Evolutionary conservation across 345 rosid genomes (phyloP), one percentile per base, ranked within the genome.

Genomic region (Adansonia digitata): DNA sequence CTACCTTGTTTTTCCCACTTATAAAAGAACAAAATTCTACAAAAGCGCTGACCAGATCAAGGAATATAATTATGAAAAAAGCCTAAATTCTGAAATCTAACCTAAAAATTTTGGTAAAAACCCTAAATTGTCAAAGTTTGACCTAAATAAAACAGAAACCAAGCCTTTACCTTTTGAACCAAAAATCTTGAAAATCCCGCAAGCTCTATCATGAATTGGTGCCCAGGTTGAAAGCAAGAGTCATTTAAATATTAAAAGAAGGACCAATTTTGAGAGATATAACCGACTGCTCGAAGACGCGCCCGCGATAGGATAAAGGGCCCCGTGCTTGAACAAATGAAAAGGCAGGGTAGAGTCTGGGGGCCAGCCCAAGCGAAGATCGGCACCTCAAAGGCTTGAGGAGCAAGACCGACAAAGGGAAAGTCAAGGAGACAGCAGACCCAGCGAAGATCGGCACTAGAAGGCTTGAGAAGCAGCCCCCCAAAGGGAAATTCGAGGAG

Each of bases 131-230:
- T 52, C 60, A 66, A 67, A 59, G 12, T 59, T 60, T 77, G 80
- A 81, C 79, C 74, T 42, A 60, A 17, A 66, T 46, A 75, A 61
- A 76, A 79, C 80, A 80, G 76, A 65, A 77, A 76, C 69, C 68
- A 48, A 55, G 63, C 59, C 73, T 69, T n/a, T 73, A 84, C 89
- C 88, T 85, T 74, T 31, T 31, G 61, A 49, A 56, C 45, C 46
- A 48, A 74, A 71, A 74, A 52, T 43, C 53, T 65, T 59, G 24
- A 81, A 73, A 82, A 70, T 79, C 51, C 73, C 22, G 64, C 73
- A 55, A 52, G n/a, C 20, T 40, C 13, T 26, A 20, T 66, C 52
- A 13, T 34, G 68, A 72, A 60, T 43, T 34, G 75, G 49, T 39
- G 39, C 42, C 61, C 34, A 26, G 65, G 8, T 49, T 65, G 76